phyloP scores from a whole-genome alignment of 257 asterid species.

The Jacaranda mimosifolia region DNA sequence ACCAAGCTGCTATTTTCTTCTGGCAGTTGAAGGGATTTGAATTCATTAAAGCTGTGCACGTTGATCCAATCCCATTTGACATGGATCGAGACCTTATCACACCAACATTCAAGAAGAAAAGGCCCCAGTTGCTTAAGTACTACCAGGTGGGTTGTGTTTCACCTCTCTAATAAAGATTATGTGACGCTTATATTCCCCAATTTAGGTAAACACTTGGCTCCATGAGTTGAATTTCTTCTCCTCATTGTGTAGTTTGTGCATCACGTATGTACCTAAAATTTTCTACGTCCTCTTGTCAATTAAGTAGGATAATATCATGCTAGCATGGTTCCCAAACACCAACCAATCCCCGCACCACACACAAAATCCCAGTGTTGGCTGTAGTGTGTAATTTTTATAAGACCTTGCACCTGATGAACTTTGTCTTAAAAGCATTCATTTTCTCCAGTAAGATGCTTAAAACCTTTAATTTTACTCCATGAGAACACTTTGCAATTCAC shows the following conservation, averaged over 20 bases:
- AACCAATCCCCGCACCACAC: too few species aligned
- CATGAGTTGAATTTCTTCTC: not conserved
- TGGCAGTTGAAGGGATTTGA: conserved; percentile 95
- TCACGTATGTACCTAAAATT: not conserved
- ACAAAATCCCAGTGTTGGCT: not conserved
- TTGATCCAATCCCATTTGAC: conserved; percentile 92
- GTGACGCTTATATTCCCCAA: conserved; percentile 1
- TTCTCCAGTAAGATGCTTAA: not conserved
- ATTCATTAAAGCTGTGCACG: conserved; percentile 80
- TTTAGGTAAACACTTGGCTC: not conserved
- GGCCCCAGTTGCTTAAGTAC: conserved; percentile 88
- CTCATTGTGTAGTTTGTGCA: not conserved
- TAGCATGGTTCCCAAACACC: not conserved
- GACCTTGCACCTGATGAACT: not conserved
- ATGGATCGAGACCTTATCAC: conserved; percentile 95
- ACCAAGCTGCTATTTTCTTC: conserved; percentile 23
- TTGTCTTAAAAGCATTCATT: not conserved
- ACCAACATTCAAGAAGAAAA: conserved; percentile 92
- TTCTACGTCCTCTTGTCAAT: not conserved
- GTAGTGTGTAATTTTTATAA: not conserved
- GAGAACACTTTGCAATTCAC: too few species aligned
- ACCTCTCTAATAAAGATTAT: conserved; percentile 11
- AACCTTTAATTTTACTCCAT: not conserved
- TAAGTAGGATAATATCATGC: not conserved
- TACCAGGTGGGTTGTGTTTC: conserved; percentile 68